Percentiles rank a stretch among this genome's conserved stretches.
Evolutionary conservation across 2,329 filamentous ascomycete species (phyloP).

Genomic region (Scedosporium boydii): DNA sequence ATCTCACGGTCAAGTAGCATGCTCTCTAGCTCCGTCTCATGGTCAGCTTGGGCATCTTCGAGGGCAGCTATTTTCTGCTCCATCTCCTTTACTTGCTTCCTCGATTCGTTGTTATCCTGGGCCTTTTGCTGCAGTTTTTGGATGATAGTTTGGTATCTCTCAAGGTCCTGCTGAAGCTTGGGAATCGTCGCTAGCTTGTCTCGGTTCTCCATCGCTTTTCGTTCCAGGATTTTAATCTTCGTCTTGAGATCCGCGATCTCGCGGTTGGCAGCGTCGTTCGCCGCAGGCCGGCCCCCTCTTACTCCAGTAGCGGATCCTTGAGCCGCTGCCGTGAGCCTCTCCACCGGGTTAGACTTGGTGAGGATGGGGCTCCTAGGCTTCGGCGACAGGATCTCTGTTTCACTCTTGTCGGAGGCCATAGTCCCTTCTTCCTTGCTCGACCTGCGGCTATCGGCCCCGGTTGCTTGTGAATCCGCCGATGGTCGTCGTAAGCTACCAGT

Average conservation of each 20-base stretch:
- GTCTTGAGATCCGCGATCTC: constrained; percentile 83
- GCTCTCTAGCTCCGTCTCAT: constrained; percentile 77
- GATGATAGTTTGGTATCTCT: constrained; percentile 75
- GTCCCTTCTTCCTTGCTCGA: constrained; percentile 25
- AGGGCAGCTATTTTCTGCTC: constrained; percentile 46
- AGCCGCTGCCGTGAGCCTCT: constrained; percentile 36
- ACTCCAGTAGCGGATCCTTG: constrained; percentile 18
- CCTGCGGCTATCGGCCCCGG: constrained; percentile 27
- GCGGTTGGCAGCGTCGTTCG: constrained; percentile 42
- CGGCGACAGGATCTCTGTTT: constrained; percentile 39
- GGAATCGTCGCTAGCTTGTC: constrained; percentile 76
- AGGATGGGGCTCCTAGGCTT: constrained; percentile 40
- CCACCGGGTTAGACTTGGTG: constrained; percentile 40
- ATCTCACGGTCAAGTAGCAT: constrained; percentile 88
- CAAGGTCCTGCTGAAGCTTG: constrained; percentile 63
- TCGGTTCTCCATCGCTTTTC: constrained; percentile 75
- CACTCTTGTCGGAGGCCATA: constrained; percentile 36
- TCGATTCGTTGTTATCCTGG: constrained; percentile 66
- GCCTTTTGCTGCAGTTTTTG: constrained; percentile 87
- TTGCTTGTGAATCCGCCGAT: constrained; percentile 36
- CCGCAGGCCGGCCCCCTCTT: constrained; percentile 18
- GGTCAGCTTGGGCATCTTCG: constrained; percentile 68
- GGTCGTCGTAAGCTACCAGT: constrained; percentile 23
- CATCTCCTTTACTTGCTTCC: constrained; percentile 68
- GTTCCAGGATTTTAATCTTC: constrained; percentile 78